Conservation (phyloP, 495 filamentous ascomycete genomes). For the Xylaria grammica region DNA sequence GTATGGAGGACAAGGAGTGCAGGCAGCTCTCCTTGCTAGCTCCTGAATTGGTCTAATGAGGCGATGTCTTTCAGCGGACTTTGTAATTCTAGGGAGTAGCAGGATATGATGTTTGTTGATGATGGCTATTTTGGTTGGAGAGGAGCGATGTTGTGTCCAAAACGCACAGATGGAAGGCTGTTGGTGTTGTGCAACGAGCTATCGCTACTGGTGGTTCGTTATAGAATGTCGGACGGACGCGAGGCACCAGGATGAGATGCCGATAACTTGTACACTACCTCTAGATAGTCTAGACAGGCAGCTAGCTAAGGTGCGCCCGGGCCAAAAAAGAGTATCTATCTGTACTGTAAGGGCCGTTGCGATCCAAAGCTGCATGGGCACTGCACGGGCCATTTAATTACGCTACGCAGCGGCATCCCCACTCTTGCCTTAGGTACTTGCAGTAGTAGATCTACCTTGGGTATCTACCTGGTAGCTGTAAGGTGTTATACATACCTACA, state of each 20-base stretch:
- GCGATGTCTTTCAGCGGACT: neutral
- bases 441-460: too few relatives aligned
- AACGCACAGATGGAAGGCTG: too few relatives aligned
- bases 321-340: too few relatives aligned
- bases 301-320: too few relatives aligned
- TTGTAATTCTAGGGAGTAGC: neutral
- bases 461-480: too few relatives aligned
- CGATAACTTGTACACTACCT: neutral
- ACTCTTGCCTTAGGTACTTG: too few relatives aligned
- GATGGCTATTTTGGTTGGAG: neutral
- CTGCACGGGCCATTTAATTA: neutral
- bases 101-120: neutral
- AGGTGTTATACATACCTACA: too few relatives aligned
- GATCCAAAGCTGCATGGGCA: neutral
- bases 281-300: neutral
- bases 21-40: conserved; percentile 21
- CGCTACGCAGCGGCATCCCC: neutral
- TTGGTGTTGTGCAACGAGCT: too few relatives aligned
- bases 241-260: neutral
- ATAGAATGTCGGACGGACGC: neutral
- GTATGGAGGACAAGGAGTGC: conserved; percentile 17
- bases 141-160: neutral
- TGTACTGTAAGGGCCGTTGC: neutral
- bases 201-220: neutral
- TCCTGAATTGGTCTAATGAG: neutral